Evolutionary conservation across 139 green algal species (phyloP), one percentile per base, ranked within the genome.

Genomic region (Trebouxia sp.): DNA sequence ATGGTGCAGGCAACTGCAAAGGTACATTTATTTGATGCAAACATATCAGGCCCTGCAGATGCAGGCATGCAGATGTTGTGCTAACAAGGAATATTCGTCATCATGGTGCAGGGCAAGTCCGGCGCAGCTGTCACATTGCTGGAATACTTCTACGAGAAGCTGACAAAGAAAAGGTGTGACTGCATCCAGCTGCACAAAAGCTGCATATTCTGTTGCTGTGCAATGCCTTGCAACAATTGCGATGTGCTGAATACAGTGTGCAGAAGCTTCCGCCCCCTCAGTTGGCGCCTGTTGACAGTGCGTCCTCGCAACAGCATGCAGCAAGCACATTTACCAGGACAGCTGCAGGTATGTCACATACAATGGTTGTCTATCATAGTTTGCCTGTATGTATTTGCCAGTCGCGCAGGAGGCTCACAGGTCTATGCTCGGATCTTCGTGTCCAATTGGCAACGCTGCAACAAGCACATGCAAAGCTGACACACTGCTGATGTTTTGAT

Each of bases 101-200:
- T 5, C 50, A n/a, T n/a, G n/a, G n/a, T 56, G 41, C 38, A 77
- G 69, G 69, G 43, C 1, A 35, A n/a, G 24, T 24, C 69, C n/a
- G 69, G 69, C 37, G 69, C 41, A 37, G 69, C 69, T 24, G 69
- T 77, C 12, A 12, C n/a, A 11, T 53, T 77, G 42, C 42, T 77
- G 41, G 69, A 77, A 22, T n/a, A 77, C 24, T 28, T 77, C 6
- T 77, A 77, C 37, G 69, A 77, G 24, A 51, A 55, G 41, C 41
- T 77, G 41, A 77, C 69, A 55, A 77, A 77, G 69, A 77, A 77
- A 48, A 77, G 41, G 69, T 77, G 38, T 51, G 5, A n/a, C n/a
- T n/a, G n/a, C 50, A 58, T 17, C 26, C 50, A 58, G 50, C 50
- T 17, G 20, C 26, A 22, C 50, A 58, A 22, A 28, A 17, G 1